Conservation (phyloP, 371 early-diverging fungal species). For the Mortierella sp. region DNA sequence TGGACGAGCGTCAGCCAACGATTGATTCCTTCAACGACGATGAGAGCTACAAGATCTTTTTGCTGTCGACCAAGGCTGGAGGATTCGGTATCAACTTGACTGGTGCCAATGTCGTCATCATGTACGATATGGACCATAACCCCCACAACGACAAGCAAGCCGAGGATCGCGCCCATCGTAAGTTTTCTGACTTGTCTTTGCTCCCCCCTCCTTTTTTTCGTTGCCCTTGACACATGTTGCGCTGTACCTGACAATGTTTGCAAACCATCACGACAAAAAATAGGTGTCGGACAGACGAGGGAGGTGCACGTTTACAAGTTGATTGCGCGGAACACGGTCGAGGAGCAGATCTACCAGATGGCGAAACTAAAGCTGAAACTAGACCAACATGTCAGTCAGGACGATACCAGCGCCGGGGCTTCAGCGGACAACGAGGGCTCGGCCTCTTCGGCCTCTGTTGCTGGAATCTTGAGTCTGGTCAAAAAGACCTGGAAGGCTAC, state of each 20-base stretch:
- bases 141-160: constrained; percentile 98
- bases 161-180: constrained; percentile 91
- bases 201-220: background rate
- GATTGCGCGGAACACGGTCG: constrained; percentile 80
- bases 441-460: constrained; percentile 49
- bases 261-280: background rate
- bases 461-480: constrained; percentile 55
- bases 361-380: constrained; percentile 82
- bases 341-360: constrained; percentile 79
- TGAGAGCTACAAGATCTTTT: constrained; percentile 73
- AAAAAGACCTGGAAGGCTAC: constrained; percentile 44
- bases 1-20: constrained; percentile 77
- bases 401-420: constrained; percentile 9
- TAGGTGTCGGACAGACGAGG: constrained; percentile 90
- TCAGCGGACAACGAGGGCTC: constrained; percentile 6
- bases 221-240: too few relatives aligned
- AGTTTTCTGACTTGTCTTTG: constrained; percentile 21
- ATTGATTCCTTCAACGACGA: constrained; percentile 86
- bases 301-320: constrained; percentile 87
- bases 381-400: constrained; percentile 75
- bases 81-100: constrained; percentile 95
- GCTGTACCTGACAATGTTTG: background rate
- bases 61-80: constrained; percentile 94
- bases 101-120: constrained; percentile 89
- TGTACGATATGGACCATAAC: constrained; percentile 95